Conservation (phyloP, 2,329 filamentous ascomycete genomes). For the Trichoderma gracile region DNA sequence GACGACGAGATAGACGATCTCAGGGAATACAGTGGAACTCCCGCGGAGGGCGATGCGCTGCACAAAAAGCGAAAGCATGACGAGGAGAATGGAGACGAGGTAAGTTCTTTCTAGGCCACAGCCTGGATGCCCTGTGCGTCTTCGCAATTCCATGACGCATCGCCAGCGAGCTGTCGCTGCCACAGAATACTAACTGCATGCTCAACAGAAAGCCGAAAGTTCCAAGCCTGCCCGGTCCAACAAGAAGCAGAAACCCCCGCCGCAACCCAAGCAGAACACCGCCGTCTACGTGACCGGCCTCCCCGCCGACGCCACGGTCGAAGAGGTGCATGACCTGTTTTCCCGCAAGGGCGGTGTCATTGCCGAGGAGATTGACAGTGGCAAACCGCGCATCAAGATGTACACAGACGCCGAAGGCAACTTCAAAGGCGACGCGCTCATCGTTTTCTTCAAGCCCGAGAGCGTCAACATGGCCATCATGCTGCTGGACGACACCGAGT, state of each 20-base stretch:
- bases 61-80: constrained; percentile 49
- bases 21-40: constrained; percentile 32
- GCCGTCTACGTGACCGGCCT: constrained; percentile 91
- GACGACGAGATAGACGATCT: constrained; percentile 43
- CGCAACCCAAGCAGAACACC: constrained; percentile 69
- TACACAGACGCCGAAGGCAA: constrained; percentile 78
- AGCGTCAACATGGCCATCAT: constrained; percentile 85
- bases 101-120: constrained; percentile 37
- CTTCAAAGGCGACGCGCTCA: constrained; percentile 90
- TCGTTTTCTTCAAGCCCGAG: constrained; percentile 94
- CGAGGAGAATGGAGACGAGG: constrained; percentile 43
- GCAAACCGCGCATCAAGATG: constrained; percentile 86
- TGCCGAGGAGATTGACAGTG: constrained; percentile 89
- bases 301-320: constrained; percentile 72
- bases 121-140: background rate
- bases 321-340: constrained; percentile 83
- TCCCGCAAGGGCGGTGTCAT: constrained; percentile 84
- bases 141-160: constrained; percentile 13
- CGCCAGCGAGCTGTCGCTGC: background rate
- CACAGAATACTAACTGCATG: background rate
- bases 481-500: constrained; percentile 78
- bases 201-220: constrained; percentile 32
- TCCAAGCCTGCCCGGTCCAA: constrained; percentile 44
- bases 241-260: constrained; percentile 51
- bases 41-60: constrained; percentile 32